phyloP scores from a whole-genome alignment of 1,139 yeast species.

The Arxiozyma slooffiae region DNA sequence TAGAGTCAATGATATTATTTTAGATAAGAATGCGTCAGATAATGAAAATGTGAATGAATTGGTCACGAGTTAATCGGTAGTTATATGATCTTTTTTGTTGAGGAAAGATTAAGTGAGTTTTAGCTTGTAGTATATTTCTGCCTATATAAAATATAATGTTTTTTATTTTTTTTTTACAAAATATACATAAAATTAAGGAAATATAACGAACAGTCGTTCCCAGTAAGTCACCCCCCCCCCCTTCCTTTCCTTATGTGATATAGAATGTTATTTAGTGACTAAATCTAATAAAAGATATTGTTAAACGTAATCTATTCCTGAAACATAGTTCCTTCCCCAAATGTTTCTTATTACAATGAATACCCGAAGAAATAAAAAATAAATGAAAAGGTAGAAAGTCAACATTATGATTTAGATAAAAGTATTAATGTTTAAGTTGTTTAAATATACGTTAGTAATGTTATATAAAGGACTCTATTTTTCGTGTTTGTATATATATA shows the following conservation, averaged over 20 bases:
- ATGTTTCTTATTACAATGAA: too few relatives aligned
- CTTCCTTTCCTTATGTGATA: not conserved
- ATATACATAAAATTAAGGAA: too few relatives aligned
- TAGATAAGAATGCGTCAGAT: conserved; percentile 4
- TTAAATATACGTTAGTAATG: not conserved
- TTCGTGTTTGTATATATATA: too few relatives aligned
- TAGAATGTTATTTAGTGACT: not conserved
- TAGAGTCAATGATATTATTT: conserved; percentile 13
- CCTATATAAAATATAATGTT: not conserved
- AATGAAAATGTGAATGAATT: not conserved
- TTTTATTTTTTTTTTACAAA: not conserved
- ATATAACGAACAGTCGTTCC: too few relatives aligned
- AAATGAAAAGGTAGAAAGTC: too few relatives aligned
- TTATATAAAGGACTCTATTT: too few relatives aligned
- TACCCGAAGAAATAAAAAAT: too few relatives aligned
- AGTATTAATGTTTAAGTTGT: not conserved
- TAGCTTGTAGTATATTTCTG: not conserved
- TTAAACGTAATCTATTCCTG: too few relatives aligned
- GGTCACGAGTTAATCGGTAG: not conserved
- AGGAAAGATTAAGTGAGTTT: too few relatives aligned
- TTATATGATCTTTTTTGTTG: too few relatives aligned
- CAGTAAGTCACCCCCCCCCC: not conserved
- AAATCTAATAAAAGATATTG: too few relatives aligned
- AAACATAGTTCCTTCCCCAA: not conserved
- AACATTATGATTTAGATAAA: not conserved